Base-by-base conservation (phyloP, 192 early-diverging fungal genomes). In the Podila verticillata region DNA sequence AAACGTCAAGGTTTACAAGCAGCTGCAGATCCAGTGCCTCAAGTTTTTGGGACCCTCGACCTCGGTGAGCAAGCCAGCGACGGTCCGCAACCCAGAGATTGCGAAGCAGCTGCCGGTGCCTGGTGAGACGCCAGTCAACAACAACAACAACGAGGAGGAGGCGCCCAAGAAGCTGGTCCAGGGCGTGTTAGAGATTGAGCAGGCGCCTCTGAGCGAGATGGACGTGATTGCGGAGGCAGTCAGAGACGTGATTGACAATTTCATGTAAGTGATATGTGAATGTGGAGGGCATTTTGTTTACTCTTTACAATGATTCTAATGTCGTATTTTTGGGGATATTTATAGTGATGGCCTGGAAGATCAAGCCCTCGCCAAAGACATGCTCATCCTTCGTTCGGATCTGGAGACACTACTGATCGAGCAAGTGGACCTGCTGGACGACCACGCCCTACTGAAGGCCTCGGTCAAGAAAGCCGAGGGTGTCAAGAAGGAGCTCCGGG, bases 181-280 rank as follows among this genome's bases (percentile, higher is more conserved):
- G 44, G 62, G 65, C 26, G 28, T 72, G 9, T 24, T 80, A 24
- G 64, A 80, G 13, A 60, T 80, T 26, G 75, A 80, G 0, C 54
- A 62, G 2, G 70, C 75, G 2, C 75, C 75, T 9, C 31, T 80
- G n/a, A 72, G 69, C 31, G 75, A 80, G 56, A 80, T 80, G 75
- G 75, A 80, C 35, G 75, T 80, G 28, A 72, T 80, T 59, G 69
- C 69, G 35, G 69, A 80, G 3, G 75, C 75, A 44, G 75, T 80
- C 19, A 65, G 67, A 20, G 70, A 68, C n/a, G 70, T 72, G 10
- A 56, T 70, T 12, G 65, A 80, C 47, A 51, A 59, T n/a, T 80
- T 68, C 26, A 80, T 80, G 75, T 72, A 80, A 47, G 75, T 66
- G 2, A 3, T 29, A 10, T 15, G 12, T 56, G 30, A 34, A 6